Base-by-base conservation (phyloP, 768 basidiomycete genomes). In the Pleurotus tuoliensis region DNA sequence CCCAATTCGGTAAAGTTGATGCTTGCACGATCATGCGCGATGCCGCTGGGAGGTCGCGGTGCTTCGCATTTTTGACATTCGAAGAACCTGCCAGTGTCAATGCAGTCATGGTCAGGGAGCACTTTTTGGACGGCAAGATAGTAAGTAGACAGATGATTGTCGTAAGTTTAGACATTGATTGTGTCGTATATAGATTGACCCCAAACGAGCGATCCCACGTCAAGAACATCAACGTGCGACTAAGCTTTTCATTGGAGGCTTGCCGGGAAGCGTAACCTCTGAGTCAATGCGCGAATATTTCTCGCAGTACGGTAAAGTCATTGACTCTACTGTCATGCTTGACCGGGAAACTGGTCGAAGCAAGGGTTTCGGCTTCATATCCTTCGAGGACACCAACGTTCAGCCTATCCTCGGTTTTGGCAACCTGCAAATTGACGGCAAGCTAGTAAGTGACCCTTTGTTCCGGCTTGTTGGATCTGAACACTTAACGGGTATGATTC, bases 11-110 rank as follows among this genome's bases (percentile, higher is more conserved):
- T 68, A 88, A 91, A 73, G 92, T 99, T 71, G 93, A 95, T 67
- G 92, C 94, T 39, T 97, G 93, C 71, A 98, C 94, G 11, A 98
- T 99, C 75, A 98, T 99, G 94, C 90, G 96, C 63, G 97, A 99
- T 70, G 88, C 88, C 12, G 87, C 88, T 43, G 95, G 95, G 30
- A 86, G 96, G 58, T 98, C 96, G 49, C 78, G 97, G 57, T 98
- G 97, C 64, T 99, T 99, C 73, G 97, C 94, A 15, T 99, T 98
- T 76, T 73, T 98, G 68, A 98, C 97, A 1, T 99, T 98, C 69
- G 90, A 92, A 57, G 90, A 96, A 46, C 86, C 94, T 7, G 84
- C 90, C 5, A 90, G 92, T 59, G 96, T 99, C 50, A 95, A 95
- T 70, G 87, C 89, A 11, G 97, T 99, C 55, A 92, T 99, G 92